Conservation (phyloP, 371 early-diverging fungal genomes). For the Mucor circinelloides region DNA sequence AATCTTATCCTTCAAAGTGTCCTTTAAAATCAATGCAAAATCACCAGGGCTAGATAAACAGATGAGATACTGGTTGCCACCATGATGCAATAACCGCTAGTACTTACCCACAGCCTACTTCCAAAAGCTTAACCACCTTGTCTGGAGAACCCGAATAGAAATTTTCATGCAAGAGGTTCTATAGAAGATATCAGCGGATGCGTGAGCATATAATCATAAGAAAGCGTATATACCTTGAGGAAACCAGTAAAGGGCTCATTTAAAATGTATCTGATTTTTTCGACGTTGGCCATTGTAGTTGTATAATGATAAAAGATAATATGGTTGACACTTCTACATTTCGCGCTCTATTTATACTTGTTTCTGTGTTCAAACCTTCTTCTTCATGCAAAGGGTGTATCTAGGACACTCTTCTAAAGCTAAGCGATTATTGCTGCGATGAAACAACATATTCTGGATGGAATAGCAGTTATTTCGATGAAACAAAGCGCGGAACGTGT, state of each 20-base stretch:
- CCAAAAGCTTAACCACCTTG: conserved; percentile 17
- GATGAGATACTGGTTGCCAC: background rate
- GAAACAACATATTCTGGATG: background rate
- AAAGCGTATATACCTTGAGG: background rate
- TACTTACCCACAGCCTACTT: conserved; percentile 39
- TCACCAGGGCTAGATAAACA: conserved; percentile 26
- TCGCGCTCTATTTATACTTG: background rate
- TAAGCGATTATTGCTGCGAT: background rate
- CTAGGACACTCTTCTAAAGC: background rate
- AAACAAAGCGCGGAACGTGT: background rate
- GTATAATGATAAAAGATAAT: background rate
- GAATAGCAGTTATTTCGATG: too few species aligned
- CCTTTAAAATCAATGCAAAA: conserved; percentile 26
- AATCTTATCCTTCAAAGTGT: conserved; percentile 18
- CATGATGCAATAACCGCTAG: background rate
- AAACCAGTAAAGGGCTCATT: background rate
- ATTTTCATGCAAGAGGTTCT: conserved; percentile 20
- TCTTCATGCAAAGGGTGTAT: background rate
- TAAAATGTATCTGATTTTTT: background rate
- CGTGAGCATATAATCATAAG: background rate
- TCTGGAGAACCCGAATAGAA: conserved; percentile 5
- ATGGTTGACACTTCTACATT: background rate
- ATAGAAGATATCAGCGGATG: background rate
- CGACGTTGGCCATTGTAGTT: conserved; percentile 3
- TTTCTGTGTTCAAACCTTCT: background rate